Evolutionary conservation across 2,329 filamentous ascomycete species (phyloP), one percentile per base, ranked within the genome.

Genomic region (Sarocladiaceae sp.): DNA sequence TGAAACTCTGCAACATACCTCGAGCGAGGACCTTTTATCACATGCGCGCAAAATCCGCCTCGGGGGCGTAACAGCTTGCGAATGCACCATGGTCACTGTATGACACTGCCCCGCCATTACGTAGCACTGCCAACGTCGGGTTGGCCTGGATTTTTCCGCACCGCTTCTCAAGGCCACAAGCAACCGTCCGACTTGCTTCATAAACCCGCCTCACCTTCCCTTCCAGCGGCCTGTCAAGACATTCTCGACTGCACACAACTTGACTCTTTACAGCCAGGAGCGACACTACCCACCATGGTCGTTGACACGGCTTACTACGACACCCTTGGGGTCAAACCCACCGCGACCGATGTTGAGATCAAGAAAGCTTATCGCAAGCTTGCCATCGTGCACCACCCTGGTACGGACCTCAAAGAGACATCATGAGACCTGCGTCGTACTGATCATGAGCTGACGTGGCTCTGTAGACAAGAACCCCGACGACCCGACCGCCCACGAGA

Each of bases 341-440:
- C 84, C 45, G 91, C 90, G 23, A 85, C 87, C 31, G 87, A 91
- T 63, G 78, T 95, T 42, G 89, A 96, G 63, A 96, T 96, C 68
- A 96, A 96, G 67, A 95, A 95, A 71, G 90, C 90, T 21, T 96
- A 96, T 68, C 82, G 90, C 62, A 96, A 91, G 69, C 78, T 93
- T 54, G 93, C 93, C 55, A 96, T 97, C 64, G 80, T 90, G 54
- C 88, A 95, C 58, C 91, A 96, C 65, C 88, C 88, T 51, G 86
- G 85, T 87, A 69, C 55, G 69, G 3, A 13, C 10, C 32, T 42
- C 12, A 4, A 10, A 13, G 20, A 39, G 4, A 6, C n/a, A 23
- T 4, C 34, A n/a, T 39, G 19, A 23, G 11, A n/a, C 4, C 16
- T 3, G 20, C 11, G 19, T 5, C 4, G 6, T 10, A 18, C 19